Conservation (phyloP, 164 flowering plant species). For the Stephania yunnanensis region DNA sequence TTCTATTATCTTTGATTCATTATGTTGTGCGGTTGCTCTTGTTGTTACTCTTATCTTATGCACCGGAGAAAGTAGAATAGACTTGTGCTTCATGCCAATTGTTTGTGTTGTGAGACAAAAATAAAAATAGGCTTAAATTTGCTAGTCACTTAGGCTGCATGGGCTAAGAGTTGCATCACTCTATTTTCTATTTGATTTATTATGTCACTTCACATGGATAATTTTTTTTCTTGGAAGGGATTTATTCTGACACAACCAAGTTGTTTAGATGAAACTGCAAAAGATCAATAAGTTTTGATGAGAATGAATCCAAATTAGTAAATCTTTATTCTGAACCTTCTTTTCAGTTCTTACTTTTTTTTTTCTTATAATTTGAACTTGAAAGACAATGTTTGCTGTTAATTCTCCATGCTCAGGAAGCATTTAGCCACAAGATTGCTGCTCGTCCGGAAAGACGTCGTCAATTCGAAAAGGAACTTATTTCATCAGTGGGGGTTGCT, state of each 20-base stretch:
- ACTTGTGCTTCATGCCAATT: not conserved
- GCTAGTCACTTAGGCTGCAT: not conserved
- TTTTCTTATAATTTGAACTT: not conserved
- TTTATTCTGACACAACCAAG: not conserved
- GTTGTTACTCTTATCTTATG: not conserved
- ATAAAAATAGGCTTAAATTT: too few relatives aligned
- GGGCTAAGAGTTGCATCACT: not conserved
- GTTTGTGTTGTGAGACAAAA: not conserved
- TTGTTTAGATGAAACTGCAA: not conserved
- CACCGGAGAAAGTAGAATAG: not conserved
- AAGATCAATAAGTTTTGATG: not conserved
- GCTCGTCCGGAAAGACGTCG: constrained; percentile 96
- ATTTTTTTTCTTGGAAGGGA: not conserved
- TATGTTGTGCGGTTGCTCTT: not conserved
- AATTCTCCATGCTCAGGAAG: constrained; percentile 50
- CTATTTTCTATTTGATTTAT: not conserved
- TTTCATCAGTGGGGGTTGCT: constrained; percentile 66
- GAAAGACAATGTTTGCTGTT: not conserved
- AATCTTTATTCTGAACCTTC: not conserved
- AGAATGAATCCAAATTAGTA: not conserved
- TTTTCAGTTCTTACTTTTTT: not conserved
- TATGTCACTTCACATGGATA: not conserved
- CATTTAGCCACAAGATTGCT: constrained; percentile 78
- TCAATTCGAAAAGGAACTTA: constrained; percentile 87
- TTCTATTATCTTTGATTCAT: too few relatives aligned